A percentile compares a stretch with the other conserved stretches of the same genome.
Evolutionary conservation across 139 green algal species (phyloP).

Genomic region (Eudorina sp.): DNA sequence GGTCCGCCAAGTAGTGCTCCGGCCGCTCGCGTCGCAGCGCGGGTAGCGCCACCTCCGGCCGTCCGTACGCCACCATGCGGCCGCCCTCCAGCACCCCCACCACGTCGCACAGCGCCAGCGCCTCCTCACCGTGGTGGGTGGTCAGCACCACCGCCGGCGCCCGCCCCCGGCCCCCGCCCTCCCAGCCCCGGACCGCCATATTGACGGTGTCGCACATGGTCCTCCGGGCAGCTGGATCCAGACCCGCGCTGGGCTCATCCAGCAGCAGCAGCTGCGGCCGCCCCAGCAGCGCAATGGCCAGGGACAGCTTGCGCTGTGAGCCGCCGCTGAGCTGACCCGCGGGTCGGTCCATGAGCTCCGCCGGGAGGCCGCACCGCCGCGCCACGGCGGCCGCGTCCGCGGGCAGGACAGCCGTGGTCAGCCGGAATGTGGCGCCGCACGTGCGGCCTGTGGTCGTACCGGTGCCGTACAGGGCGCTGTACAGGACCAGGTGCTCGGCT

Average conservation of each 20-base stretch:
- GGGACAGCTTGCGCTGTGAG: constrained; percentile 40
- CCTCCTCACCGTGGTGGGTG: constrained; percentile 29
- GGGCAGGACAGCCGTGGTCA: background rate
- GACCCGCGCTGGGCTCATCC: constrained; percentile 35
- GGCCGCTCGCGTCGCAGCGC: background rate
- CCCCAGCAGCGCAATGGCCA: constrained; percentile 33
- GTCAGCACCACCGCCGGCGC: constrained; percentile 29
- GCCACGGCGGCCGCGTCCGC: background rate
- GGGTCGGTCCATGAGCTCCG: background rate
- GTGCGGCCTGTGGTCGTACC: background rate
- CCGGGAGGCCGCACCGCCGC: background rate
- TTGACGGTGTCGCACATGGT: constrained; percentile 33
- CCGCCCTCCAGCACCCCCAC: constrained; percentile 27
- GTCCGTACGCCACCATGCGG: background rate
- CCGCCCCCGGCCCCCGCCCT: background rate
- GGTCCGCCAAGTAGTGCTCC: constrained; percentile 24
- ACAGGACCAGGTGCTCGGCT: constrained; percentile 29
- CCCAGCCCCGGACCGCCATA: background rate
- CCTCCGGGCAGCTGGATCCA: constrained; percentile 10
- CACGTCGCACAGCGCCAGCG: constrained; percentile 25
- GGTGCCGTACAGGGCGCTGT: constrained; percentile 14
- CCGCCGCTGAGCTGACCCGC: constrained; percentile 20
- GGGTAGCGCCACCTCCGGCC: background rate
- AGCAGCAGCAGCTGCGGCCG: constrained; percentile 32
- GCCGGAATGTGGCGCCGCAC: too few relatives aligned